phyloP scores from a whole-genome alignment of 305 asterid genomes.

The Solanum hybrid region DNA sequence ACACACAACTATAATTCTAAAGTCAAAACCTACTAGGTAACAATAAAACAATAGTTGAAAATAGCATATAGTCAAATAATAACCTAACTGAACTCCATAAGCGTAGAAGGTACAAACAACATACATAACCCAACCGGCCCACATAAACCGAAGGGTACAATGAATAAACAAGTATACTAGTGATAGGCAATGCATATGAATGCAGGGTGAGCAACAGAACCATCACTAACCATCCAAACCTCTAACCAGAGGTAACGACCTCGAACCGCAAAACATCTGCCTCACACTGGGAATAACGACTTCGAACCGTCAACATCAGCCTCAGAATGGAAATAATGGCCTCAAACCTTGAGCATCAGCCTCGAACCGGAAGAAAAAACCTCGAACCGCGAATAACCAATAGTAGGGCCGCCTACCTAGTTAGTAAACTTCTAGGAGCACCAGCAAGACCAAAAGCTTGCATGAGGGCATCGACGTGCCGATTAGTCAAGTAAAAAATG shows the following conservation, averaged over 20 bases:
- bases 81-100: neutral
- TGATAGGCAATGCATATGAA: neutral
- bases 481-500: no score
- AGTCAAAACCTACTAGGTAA: neutral
- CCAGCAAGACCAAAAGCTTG: neutral
- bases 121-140: neutral
- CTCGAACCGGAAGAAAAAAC: neutral
- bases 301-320: neutral
- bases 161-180: no score
- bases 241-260: neutral
- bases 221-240: neutral
- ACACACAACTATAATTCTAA: no score
- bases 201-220: neutral
- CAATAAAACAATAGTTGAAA: neutral
- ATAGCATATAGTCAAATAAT: neutral
- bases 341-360: neutral
- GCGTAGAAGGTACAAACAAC: neutral
- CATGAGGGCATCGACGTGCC: no score
- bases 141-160: neutral
- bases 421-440: no score
- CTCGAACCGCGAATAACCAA: neutral
- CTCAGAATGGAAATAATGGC: neutral
- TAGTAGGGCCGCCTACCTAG: neutral
- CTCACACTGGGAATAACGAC: neutral
- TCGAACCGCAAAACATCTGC: fast-evolving